Conservation (phyloP, 2,329 filamentous ascomycete genomes). For the Ophiostoma ips region DNA sequence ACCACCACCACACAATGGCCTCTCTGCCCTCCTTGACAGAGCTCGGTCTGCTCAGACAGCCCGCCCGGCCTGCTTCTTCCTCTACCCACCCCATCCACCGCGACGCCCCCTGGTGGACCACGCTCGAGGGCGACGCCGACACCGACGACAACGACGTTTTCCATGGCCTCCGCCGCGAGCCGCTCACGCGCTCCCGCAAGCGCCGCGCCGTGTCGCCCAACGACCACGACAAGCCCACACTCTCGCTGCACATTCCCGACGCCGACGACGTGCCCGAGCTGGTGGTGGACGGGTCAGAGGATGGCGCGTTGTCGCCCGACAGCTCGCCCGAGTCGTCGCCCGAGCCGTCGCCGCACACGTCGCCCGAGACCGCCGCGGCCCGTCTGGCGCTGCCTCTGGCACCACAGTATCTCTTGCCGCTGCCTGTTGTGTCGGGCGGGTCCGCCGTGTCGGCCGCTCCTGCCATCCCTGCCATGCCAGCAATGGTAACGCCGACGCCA, state of each 20-base stretch:
- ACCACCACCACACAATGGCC: background rate
- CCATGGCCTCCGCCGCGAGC: background rate
- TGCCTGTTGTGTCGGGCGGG: too few species aligned
- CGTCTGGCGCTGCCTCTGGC: conserved; percentile 2
- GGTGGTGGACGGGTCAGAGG: too few species aligned
- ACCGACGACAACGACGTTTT: background rate
- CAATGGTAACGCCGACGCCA: too few species aligned
- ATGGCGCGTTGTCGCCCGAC: background rate
- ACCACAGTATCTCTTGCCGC: background rate
- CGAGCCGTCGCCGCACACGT: background rate
- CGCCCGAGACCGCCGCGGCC: background rate
- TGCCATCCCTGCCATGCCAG: too few species aligned
- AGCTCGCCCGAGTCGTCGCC: background rate
- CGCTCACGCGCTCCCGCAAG: background rate
- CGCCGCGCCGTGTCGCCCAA: background rate
- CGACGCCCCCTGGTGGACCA: background rate
- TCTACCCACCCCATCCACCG: too few species aligned
- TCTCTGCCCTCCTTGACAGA: conserved; percentile 9
- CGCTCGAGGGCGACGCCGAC: background rate
- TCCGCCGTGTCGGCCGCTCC: too few species aligned
- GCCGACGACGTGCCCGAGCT: background rate
- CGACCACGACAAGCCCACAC: background rate
- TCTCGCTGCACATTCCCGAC: background rate
- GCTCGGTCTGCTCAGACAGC: conserved; percentile 9
- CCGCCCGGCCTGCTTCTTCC: background rate